phyloP scores from a whole-genome alignment of 2,329 filamentous ascomycete genomes.

The Colletotrichum sp. region DNA sequence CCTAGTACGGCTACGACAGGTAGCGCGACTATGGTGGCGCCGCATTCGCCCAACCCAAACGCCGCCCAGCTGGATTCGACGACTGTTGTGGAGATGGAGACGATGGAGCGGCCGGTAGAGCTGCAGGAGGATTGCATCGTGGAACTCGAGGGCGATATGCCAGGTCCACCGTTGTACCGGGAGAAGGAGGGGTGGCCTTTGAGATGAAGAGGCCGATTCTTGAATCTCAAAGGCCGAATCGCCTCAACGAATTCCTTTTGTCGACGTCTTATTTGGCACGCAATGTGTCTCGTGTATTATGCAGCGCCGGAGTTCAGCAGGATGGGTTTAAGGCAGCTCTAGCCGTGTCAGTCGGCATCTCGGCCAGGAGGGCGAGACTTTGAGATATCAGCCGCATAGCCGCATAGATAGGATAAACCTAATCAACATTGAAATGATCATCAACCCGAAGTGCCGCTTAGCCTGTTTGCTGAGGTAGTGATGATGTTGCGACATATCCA shows the following conservation, averaged over 20 bases:
- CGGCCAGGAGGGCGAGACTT: background rate
- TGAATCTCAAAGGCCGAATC: background rate
- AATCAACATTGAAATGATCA: background rate
- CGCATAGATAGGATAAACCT: background rate
- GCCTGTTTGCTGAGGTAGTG: background rate
- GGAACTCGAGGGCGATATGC: slow-evolving; percentile 18
- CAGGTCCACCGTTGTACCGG: slow-evolving; percentile 14
- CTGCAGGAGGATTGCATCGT: slow-evolving; percentile 2
- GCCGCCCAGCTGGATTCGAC: slow-evolving; percentile 13
- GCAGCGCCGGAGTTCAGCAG: slow-evolving; percentile 10
- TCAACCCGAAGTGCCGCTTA: background rate
- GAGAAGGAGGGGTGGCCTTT: slow-evolving; percentile 15
- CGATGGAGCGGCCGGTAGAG: slow-evolving; percentile 14
- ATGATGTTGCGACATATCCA: background rate
- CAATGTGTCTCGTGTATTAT: background rate
- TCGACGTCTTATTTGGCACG: background rate
- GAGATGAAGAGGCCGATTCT: background rate
- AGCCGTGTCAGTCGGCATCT: background rate
- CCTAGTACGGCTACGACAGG: slow-evolving; percentile 1
- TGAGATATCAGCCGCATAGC: background rate
- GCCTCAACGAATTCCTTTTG: background rate
- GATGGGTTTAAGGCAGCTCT: background rate
- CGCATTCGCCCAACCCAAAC: background rate
- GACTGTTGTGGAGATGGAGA: slow-evolving; percentile 12
- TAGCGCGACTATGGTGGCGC: background rate